Evolutionary conservation across 305 asterid species (phyloP).

Genomic region (Withania somnifera): DNA sequence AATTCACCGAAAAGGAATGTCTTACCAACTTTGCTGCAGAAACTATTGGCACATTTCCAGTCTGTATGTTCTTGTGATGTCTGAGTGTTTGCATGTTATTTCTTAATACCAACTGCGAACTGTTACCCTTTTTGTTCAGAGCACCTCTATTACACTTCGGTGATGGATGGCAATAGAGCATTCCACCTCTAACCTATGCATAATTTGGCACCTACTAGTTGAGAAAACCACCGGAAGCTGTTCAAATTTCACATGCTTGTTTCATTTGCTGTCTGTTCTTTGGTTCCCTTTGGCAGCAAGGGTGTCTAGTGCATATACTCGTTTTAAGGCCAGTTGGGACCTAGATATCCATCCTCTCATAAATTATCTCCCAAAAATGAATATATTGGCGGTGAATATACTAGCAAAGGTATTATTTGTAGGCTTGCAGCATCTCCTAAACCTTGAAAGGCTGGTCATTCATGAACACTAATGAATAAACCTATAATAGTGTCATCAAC

Average conservation of each 20-base stretch:
- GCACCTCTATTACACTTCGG: too few relatives aligned
- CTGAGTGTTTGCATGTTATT: neutral
- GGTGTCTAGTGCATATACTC: neutral
- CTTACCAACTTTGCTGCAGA: neutral
- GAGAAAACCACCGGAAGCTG: neutral
- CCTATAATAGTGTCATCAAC: neutral
- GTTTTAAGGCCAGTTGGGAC: neutral
- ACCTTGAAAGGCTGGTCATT: neutral
- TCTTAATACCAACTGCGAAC: neutral
- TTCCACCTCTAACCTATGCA: too few relatives aligned
- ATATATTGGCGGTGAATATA: neutral
- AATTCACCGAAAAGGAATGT: neutral
- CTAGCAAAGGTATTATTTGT: neutral
- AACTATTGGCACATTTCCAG: neutral
- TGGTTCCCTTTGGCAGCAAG: neutral
- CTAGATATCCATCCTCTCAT: neutral
- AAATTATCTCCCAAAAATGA: neutral
- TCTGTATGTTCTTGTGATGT: neutral
- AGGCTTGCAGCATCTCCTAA: neutral
- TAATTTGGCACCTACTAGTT: too few relatives aligned
- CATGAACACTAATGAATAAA: neutral
- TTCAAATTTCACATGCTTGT: neutral
- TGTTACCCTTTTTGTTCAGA: neutral
- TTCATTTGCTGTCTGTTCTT: neutral
- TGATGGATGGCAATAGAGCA: too few relatives aligned